A percentile compares a stretch with the other conserved stretches of the same genome.
Conservation (phyloP, 192 early-diverging fungal genomes). For the Podila epigama region DNA sequence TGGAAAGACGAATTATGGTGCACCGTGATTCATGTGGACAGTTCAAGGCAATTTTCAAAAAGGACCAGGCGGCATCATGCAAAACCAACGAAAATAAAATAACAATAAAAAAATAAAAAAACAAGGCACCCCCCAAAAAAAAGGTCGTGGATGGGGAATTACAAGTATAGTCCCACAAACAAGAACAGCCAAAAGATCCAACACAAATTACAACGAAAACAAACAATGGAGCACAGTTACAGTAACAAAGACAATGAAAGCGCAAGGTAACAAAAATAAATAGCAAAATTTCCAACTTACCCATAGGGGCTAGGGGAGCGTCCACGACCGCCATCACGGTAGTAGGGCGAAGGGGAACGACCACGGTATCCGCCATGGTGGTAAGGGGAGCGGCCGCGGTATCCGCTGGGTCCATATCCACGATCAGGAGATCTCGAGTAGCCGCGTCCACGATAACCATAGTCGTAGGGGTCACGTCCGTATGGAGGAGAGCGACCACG, state of each 20-base stretch:
- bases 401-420: slow-evolving; percentile 46
- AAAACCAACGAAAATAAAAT: neutral
- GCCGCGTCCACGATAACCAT: slow-evolving; percentile 46
- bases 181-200: neutral
- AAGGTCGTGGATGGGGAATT: too few species aligned
- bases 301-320: slow-evolving; percentile 53
- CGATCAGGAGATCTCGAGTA: slow-evolving; percentile 54
- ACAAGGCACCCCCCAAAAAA: neutral
- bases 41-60: too few species aligned
- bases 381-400: slow-evolving; percentile 45
- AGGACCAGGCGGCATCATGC: neutral
- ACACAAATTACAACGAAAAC: neutral
- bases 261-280: neutral
- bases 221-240: neutral
- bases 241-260: neutral
- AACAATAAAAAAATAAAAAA: neutral
- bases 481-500: slow-evolving; percentile 51
- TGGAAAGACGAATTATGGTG: too few species aligned
- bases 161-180: too few species aligned
- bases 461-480: slow-evolving; percentile 43
- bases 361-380: slow-evolving; percentile 27
- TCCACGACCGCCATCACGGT: slow-evolving; percentile 25
- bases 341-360: slow-evolving; percentile 17
- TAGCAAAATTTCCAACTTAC: slow-evolving; percentile 10
- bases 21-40: too few species aligned